Evolutionary conservation across 1,284 basidiomycete genomes (phyloP), one percentile per base, ranked within the genome.

Genomic region (Trametes versicolor): DNA sequence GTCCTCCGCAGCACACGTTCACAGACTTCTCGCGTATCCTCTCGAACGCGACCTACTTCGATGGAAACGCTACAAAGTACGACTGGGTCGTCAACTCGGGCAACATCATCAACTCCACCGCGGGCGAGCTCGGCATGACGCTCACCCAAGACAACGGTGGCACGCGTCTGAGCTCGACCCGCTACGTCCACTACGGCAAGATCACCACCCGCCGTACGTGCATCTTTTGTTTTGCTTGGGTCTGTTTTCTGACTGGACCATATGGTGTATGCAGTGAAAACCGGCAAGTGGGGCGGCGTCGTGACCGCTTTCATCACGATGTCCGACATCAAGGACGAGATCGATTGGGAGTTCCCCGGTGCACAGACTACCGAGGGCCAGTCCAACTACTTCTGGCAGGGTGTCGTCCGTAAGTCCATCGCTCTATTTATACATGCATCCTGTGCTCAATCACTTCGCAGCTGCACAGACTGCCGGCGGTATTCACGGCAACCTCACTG

Each of bases 221-320:
- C 23, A 7, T 13, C 3, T n/a, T n/a, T n/a, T 17, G 25, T 27
- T 12, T 49, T 27, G 43, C 48, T 25, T 15, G 23, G 5, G 41
- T 49, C 27, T 17, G 25, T 17, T 13, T 13, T n/a, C 4, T 23
- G 21, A 25, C n/a, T 23, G 6, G 48, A 49, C 25, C 3, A 19
- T 43, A 8, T 2, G 6, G 41, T 29, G 27, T 37, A 17, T 51
- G 45, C 70, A 90, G 89, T 91, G 70, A 92, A 90, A 77, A 87
- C 89, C 1, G 84, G 88, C 56, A 83, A 84, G 58, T 94, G 90
- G 89, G 80, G 75, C 34, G 93, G 93, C 41, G 87, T 95, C 27
- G 89, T 96, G 53, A 90, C 91, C 0, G 92, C 93, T 1, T 93
- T 93, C 75, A 94, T 95, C 74, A 91, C 90, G 6, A 95, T 95